Evolutionary conservation across 2,329 filamentous ascomycete species (phyloP).

Genomic region (Colletotrichum gigasporum): DNA sequence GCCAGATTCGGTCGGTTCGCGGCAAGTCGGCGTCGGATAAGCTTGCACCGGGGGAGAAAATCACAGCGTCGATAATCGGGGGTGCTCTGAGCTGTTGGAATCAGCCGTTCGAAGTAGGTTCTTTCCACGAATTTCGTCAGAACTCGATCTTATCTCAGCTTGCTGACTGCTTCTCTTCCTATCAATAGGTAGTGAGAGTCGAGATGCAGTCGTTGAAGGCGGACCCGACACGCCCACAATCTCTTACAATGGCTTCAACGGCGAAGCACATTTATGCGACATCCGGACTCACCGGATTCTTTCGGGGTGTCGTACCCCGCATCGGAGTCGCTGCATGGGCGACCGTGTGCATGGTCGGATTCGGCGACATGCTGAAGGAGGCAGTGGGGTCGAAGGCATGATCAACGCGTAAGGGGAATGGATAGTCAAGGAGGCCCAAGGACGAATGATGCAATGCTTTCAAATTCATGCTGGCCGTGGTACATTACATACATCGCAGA

Average conservation of each 20-base stretch:
- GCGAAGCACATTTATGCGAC: constrained; percentile 18
- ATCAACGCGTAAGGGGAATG: rapidly evolving
- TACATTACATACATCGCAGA: constrained; percentile 19
- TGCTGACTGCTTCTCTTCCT: too few species aligned
- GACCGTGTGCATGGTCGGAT: constrained; percentile 19
- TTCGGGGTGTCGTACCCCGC: constrained; percentile 1
- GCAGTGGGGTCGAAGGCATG: neutral
- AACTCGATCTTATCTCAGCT: too few species aligned
- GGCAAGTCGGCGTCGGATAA: constrained; percentile 9
- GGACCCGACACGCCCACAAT: neutral
- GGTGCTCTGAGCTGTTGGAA: constrained; percentile 31
- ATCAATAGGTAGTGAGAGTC: neutral
- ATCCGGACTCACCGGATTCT: constrained; percentile 13
- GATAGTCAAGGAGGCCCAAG: too few species aligned
- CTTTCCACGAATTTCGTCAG: too few species aligned
- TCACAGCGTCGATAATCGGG: constrained; percentile 21
- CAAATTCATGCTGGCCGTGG: constrained; percentile 5
- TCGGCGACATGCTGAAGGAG: constrained; percentile 14
- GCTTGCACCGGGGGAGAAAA: constrained; percentile 16
- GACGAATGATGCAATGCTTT: neutral
- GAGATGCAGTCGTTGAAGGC: constrained; percentile 25
- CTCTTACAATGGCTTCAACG: constrained; percentile 6
- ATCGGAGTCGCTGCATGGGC: constrained; percentile 20
- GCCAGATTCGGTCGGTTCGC: constrained; percentile 5
- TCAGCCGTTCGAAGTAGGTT: constrained; percentile 29